Evolutionary conservation across 1,139 yeast genomes (phyloP), one percentile per base, ranked within the genome.

Genomic region (Magnusiomyces suaveolens): DNA sequence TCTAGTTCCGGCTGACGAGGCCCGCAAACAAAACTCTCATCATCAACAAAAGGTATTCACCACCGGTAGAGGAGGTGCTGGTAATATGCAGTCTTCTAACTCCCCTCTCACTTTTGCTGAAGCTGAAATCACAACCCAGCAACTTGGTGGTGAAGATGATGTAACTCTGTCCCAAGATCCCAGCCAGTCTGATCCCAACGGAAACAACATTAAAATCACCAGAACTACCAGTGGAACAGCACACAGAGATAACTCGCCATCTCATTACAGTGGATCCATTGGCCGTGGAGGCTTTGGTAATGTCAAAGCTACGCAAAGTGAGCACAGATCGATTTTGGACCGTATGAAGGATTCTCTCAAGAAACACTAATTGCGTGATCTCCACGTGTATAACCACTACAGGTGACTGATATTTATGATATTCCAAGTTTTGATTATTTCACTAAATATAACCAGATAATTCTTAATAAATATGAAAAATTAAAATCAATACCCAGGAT

Each of bases 21-120:
- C 76, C 52, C 60, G 51, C 18, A 59, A 57, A 43, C 78, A 83
- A 29, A 80, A 76, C 53, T 12, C 43, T 50, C 36, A 79, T 85
- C 23, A 92, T 90, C 23, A 10, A 3, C 54, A 70, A 75, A 77
- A 79, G 29, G 77, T 78, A 41, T 80, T 81, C 62, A 77, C 87
- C 29, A 85, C 92, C 1, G 94, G 94, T 33, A 76, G 94, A 62
- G 94, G 94, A 10, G 94, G 94, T 1, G 83, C 80, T 51, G 94
- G 94, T 3, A 85, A 85, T 65, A 85, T 85, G 87, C 72, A 16
- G 41, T 14, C 41, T n/a, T 75, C 48, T 83, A 12, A 29, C 10
- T 29, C 33, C 6, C 33, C 33, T 6, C 6, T 6, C 33, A 6
- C 33, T 6, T 29, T 29, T 29, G 33, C 33, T 29, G 33, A 29